Percentiles rank a stretch among this genome's conserved stretches.
phyloP scores from a whole-genome alignment of 2,329 filamentous ascomycete species.

The Byssoonygena ceratinophila region DNA sequence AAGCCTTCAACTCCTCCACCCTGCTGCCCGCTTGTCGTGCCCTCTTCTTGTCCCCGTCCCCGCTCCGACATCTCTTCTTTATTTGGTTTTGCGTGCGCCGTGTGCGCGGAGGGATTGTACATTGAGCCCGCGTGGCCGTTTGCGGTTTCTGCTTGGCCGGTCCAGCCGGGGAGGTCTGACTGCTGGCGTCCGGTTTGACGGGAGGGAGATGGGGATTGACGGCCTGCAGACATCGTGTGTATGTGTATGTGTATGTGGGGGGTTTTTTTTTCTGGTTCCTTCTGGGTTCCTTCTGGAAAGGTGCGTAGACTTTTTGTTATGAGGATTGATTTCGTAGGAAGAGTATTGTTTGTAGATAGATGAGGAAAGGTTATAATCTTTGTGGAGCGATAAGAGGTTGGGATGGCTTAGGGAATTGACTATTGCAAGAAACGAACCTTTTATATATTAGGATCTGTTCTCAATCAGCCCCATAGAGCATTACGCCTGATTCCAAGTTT shows the following conservation, averaged over 20 bases:
- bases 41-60: neutral
- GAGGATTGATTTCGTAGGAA: no score
- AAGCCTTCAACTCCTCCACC: conserved; percentile 20
- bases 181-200: conserved; percentile 55
- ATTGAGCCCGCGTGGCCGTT: conserved; percentile 26
- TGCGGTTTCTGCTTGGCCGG: conserved; percentile 30
- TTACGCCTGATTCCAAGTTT: conserved; percentile 2
- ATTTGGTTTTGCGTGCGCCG: neutral
- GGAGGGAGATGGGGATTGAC: conserved; percentile 68
- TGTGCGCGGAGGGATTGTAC: conserved; percentile 42
- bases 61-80: neutral
- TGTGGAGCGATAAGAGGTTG: no score
- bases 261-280: neutral
- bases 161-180: conserved; percentile 41
- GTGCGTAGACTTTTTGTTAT: no score
- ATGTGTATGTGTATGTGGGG: conserved; percentile 18
- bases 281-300: neutral
- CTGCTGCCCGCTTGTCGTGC: conserved; percentile 16
- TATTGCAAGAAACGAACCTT: no score
- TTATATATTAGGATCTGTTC: no score
- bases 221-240: conserved; percentile 56
- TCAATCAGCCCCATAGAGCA: no score
- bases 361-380: no score
- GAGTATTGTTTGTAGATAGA: no score
- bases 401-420: no score